phyloP scores from a whole-genome alignment of 495 filamentous ascomycete genomes.

The Penicillium crystallinum region DNA sequence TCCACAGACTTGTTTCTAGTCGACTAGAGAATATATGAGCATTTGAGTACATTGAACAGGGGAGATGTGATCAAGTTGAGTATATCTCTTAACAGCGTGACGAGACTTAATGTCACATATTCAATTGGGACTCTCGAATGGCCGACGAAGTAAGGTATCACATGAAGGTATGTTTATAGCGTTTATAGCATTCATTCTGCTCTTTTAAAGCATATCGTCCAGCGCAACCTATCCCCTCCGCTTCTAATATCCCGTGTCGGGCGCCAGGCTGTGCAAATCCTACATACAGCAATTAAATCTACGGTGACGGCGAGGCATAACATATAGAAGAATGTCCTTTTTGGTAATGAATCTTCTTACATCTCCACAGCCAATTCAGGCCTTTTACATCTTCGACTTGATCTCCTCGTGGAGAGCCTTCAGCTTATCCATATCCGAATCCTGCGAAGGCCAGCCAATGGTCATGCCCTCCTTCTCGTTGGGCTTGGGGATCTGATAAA shows the following conservation, averaged over 20 bases:
- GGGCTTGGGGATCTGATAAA: conserved; percentile 83
- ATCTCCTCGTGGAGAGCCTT: conserved; percentile 76
- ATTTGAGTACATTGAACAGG: neutral
- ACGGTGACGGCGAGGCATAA: neutral
- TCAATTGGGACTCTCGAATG: too few species aligned
- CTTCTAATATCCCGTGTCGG: too few species aligned
- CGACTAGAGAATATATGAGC: conserved; percentile 4
- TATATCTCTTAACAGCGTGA: too few species aligned
- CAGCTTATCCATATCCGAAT: conserved; percentile 74
- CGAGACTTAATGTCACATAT: too few species aligned
- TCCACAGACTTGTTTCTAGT: conserved; percentile 3
- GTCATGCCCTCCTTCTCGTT: conserved; percentile 75
- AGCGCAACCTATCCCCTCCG: too few species aligned
- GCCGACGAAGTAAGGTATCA: too few species aligned
- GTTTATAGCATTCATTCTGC: too few species aligned
- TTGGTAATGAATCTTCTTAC: neutral
- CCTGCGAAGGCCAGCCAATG: conserved; percentile 74
- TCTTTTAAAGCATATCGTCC: too few species aligned
- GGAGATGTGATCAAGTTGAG: neutral
- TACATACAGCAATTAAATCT: neutral
- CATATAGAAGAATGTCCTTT: neutral
- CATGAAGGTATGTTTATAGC: too few species aligned
- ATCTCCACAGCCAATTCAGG: neutral
- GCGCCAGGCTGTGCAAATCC: too few species aligned
- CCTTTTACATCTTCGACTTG: conserved; percentile 76